Conservation (phyloP, 2,329 filamentous ascomycete species). For the Dothistroma septosporum region DNA sequence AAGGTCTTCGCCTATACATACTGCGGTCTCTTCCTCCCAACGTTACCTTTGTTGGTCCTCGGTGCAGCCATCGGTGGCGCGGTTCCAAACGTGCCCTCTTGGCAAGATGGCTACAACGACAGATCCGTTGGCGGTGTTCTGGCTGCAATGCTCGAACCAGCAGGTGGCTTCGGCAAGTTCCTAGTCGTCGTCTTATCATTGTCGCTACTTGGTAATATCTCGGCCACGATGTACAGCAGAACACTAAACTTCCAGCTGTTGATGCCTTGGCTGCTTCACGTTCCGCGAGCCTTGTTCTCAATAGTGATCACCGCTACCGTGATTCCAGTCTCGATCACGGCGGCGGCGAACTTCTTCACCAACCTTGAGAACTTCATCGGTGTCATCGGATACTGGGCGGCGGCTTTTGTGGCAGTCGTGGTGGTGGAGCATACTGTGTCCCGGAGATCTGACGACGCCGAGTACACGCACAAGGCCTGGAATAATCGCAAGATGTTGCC, state of each 20-base stretch:
- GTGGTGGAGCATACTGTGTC: constrained; percentile 43
- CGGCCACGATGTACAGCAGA: constrained; percentile 45
- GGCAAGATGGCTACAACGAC: constrained; percentile 37
- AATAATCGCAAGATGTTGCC: constrained; percentile 38
- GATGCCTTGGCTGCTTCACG: constrained; percentile 33
- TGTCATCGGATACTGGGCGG: constrained; percentile 47
- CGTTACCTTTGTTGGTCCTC: constrained; percentile 37
- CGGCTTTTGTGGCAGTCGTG: constrained; percentile 43
- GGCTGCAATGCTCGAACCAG: constrained; percentile 38
- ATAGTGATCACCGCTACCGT: constrained; percentile 41
- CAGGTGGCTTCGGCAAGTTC: constrained; percentile 44
- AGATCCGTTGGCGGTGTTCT: constrained; percentile 39
- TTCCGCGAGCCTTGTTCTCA: constrained; percentile 44
- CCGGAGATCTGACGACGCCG: constrained; percentile 31
- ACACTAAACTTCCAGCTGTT: constrained; percentile 39
- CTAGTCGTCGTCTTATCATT: constrained; percentile 43
- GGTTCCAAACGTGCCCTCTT: constrained; percentile 27
- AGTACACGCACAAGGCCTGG: constrained; percentile 43
- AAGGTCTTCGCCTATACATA: constrained; percentile 40
- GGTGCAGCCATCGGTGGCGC: constrained; percentile 43
- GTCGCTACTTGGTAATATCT: constrained; percentile 43
- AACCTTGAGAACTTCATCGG: constrained; percentile 46
- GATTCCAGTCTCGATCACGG: constrained; percentile 42
- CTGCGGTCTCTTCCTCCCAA: constrained; percentile 34
- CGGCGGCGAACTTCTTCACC: constrained; percentile 41